Percentiles rank a stretch among this genome's conserved stretches.
Conservation (phyloP, 2,329 filamentous ascomycete species). For the Dactylellina leptospora region DNA sequence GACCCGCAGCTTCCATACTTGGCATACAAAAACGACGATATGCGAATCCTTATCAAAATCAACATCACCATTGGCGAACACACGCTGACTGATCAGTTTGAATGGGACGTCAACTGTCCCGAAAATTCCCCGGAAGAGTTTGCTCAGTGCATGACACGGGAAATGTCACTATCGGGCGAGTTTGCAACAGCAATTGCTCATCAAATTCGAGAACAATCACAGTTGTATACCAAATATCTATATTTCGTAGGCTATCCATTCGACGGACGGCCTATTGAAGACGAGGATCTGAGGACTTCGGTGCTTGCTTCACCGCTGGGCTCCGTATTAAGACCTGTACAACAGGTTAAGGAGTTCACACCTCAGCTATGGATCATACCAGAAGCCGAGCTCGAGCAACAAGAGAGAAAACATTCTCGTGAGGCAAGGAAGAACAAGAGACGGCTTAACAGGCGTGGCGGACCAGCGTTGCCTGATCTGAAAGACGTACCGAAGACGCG, state of each 20-base stretch:
- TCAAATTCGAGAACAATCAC: constrained; percentile 93
- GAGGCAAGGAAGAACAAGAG: constrained; percentile 95
- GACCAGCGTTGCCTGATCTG: constrained; percentile 91
- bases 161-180: constrained; percentile 90
- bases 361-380: constrained; percentile 94
- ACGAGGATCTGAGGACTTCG: constrained; percentile 83
- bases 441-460: constrained; percentile 90
- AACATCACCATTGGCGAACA: constrained; percentile 97
- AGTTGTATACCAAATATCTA: constrained; percentile 90
- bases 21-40: constrained; percentile 98
- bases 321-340: constrained; percentile 85
- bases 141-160: constrained; percentile 84
- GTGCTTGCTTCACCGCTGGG: constrained; percentile 86
- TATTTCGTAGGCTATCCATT: constrained; percentile 95
- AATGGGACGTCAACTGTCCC: constrained; percentile 98
- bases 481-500: constrained; percentile 94
- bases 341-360: constrained; percentile 91
- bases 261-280: constrained; percentile 90
- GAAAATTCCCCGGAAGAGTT: constrained; percentile 95
- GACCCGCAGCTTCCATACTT: constrained; percentile 89
- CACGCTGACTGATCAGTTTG: constrained; percentile 94
- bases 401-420: constrained; percentile 89
- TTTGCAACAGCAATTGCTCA: constrained; percentile 98
- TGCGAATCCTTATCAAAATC: constrained; percentile 93
- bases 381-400: constrained; percentile 86